These are phyloP conservation scores for Pythium brassicae DNA, from an alignment of 352 stramenopile species.

Conservation along the genomic window DNA sequence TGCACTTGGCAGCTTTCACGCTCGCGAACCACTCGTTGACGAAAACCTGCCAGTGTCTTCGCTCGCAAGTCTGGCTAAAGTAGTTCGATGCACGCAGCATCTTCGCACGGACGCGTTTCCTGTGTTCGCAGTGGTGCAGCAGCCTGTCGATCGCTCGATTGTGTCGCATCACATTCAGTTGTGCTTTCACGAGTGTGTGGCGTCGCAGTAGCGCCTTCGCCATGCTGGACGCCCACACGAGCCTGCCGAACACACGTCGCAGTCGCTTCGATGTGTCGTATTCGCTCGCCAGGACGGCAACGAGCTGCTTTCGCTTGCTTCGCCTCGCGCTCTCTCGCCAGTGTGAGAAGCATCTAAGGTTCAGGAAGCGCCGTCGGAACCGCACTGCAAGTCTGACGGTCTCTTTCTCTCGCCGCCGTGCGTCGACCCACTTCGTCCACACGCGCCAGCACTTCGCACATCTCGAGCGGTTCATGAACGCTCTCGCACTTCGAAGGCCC, in stretches of 20 bases:
- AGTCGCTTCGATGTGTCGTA: no score
- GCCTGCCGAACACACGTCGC: not conserved
- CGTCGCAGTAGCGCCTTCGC: not conserved
- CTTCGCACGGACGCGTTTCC: constrained; percentile 2
- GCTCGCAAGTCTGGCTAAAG: constrained; percentile 14
- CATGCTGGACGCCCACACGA: not conserved
- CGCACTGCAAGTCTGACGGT: constrained; percentile 26
- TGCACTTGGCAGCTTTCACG: not conserved
- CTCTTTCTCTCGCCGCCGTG: constrained; percentile 16
- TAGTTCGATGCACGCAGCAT: constrained; percentile 8
- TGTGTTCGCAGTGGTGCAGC: not conserved
- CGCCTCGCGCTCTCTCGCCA: constrained; percentile 27
- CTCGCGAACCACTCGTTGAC: constrained; percentile 15
- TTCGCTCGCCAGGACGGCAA: no score
- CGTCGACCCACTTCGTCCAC: constrained; percentile 26
- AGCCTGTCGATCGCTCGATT: constrained; percentile 1
- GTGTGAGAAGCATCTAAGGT: constrained; percentile 25
- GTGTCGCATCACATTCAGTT: not conserved
- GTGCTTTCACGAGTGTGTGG: not conserved
- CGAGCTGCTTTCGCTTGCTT: no score
- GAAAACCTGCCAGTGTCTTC: constrained; percentile 19
- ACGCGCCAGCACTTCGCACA: constrained; percentile 25
- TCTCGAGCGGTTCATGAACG: constrained; percentile 23
- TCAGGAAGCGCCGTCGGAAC: constrained; percentile 36
- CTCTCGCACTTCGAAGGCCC: no score